Evolutionary conservation across 106 monocot genomes (phyloP), one percentile per base, ranked within the genome.

Genomic region (Allium sativum): DNA sequence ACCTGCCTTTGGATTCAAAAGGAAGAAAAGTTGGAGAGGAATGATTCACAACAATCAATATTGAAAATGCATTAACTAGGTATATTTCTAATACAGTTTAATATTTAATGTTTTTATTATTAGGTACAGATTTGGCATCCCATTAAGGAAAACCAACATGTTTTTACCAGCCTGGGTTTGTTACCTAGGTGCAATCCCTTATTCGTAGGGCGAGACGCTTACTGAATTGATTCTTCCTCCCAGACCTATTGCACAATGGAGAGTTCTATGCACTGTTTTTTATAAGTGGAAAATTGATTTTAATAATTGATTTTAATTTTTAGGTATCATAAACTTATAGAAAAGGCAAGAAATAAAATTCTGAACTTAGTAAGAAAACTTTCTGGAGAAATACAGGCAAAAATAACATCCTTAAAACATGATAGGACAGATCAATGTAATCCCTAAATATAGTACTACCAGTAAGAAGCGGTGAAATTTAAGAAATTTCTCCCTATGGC

Each of bases 1-100:
- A 66, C 82, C 68, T 78, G 91, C 98, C 52, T 74, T 74, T 67
- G 53, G 98, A 98, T 78, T 84, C 87, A 63, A 92, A 85, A 75
- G 87, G 98, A 19, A 81, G 88, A 78, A 98, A 81, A 63, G 88
- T 88, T 72, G 98, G 98, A 70, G 92, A 98, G 54, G 92, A 98
- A 69, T 98, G 91, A 91, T 98, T 73, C 66, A 92, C 98, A 42
- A 98, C 98, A 50, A 55, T 21, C 48, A 88, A 88, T 56, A 82
- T 98, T 73, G 98, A 98, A 21, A 57, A 78, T 75, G 98, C 98
- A 72, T 63, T 98, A 64, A 77, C n/a, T 66, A 88, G 92, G 96
- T 98, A 56, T 53, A 18, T 48, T 59, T 58, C 45, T n/a, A 22
- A 3, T 59, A 44, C 45, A n/a, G n/a, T n/a, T n/a, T n/a, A n/a